phyloP scores from a whole-genome alignment of 1,284 basidiomycete species.

The Naganishia liquefaciens region DNA sequence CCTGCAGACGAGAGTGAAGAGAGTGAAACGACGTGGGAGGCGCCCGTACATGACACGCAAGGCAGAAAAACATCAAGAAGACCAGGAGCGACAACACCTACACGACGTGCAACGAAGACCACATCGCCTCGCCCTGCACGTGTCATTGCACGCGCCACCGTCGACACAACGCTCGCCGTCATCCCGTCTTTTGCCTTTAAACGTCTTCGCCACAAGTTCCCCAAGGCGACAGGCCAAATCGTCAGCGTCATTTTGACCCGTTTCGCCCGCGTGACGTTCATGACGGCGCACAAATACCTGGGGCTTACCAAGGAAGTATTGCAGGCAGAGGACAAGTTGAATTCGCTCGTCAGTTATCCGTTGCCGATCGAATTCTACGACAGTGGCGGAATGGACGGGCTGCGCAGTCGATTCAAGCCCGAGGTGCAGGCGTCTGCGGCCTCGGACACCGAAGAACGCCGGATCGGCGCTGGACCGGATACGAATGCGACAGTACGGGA shows the following conservation, averaged over 20 bases:
- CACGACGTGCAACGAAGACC: not conserved
- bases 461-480: not conserved
- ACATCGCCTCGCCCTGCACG: slow-evolving; percentile 6
- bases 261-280: slow-evolving; percentile 95
- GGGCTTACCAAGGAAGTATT: slow-evolving; percentile 94
- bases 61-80: not conserved
- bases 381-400: slow-evolving; percentile 83
- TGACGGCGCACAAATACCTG: slow-evolving; percentile 86
- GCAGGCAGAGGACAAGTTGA: slow-evolving; percentile 93
- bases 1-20: not conserved
- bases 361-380: slow-evolving; percentile 89
- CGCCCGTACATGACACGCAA: not conserved
- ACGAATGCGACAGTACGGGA: slow-evolving; percentile 11
- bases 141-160: slow-evolving; percentile 76
- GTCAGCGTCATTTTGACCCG: slow-evolving; percentile 91
- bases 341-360: slow-evolving; percentile 92
- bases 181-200: slow-evolving; percentile 97
- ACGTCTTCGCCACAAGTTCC: slow-evolving; percentile 61
- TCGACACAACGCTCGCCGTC: slow-evolving; percentile 95
- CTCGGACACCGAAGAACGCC: not conserved
- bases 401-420: slow-evolving; percentile 74
- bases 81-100: not conserved
- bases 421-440: slow-evolving; percentile 36
- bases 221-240: slow-evolving; percentile 94
- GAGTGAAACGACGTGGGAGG: not conserved